Evolutionary conservation across 2,329 filamentous ascomycete genomes (phyloP), one percentile per base, ranked within the genome.

Genomic region (Ophiostoma fasciatum): DNA sequence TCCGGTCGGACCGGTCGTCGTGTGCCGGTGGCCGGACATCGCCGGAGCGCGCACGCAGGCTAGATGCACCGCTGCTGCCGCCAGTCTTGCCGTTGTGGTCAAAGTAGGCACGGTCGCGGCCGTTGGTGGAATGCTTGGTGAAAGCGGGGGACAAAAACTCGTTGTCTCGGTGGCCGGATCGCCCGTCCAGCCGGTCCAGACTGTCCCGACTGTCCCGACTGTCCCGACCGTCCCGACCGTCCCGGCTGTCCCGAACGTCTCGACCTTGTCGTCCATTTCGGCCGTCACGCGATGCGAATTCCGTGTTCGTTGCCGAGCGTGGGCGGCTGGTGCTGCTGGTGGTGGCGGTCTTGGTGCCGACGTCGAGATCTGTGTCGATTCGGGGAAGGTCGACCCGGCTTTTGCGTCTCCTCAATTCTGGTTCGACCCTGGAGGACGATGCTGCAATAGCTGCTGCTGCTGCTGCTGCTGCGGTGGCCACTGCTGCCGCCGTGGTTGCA

Each of bases 61-160:
- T 22, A 10, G 28, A 27, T 7, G 17, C 7, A 13, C 10, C 30
- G 11, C n/a, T 6, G 15, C n/a, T 12, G 7, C 25, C n/a, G 13
- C 7, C 32, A 14, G 35, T 19, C 10, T 14, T 14, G 3, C 28
- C 19, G 15, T 43, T 47, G 32, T 46, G 47, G 21, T 57, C 50
- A 40, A 58, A 55, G 35, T 65, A 64, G 0, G 51, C 46, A 35
- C 61, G 58, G 27, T 68, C 63, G 3, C 64, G 57, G 5, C 61
- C 56, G 4, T 53, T 53, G 10, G 56, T 49, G 1, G 56, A 51
- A 23, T 58, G 56, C 33, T 59, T 63, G 20, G 59, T 57, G 3
- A 62, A 49, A 3, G 62, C 51, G 0, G 65, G 63, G 1, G 62
- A 60, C 6, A 64, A 43, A 19, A 57, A 49, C 1, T 49, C 51